phyloP scores from a whole-genome alignment of 1,139 yeast genomes.

The Scheffersomyces illinoinensis region DNA sequence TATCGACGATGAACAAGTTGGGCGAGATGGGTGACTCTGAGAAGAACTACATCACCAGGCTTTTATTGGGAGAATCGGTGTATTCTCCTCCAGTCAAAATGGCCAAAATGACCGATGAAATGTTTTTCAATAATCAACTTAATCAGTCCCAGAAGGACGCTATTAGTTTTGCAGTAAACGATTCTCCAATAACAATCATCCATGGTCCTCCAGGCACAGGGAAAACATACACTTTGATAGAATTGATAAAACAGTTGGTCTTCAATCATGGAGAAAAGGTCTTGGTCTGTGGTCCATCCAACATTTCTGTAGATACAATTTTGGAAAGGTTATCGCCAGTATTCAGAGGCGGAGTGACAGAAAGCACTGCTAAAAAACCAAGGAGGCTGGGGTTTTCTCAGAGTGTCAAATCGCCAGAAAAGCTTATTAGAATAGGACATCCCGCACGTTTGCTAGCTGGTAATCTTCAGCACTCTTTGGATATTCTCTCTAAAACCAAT shows the following conservation, averaged over 20 bases:
- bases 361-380: conserved; percentile 10
- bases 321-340: conserved; percentile 67
- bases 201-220: conserved; percentile 59
- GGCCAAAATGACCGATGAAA: conserved; percentile 9
- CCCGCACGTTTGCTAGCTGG: conserved; percentile 78
- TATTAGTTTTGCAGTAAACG: conserved; percentile 37
- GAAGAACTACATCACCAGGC: conserved; percentile 38
- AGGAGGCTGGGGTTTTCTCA: conserved; percentile 3
- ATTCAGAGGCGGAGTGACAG: conserved; percentile 16
- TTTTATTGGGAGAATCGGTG: conserved; percentile 45
- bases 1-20: conserved; percentile 72
- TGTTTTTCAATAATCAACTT: conserved; percentile 51
- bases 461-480: conserved; percentile 74
- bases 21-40: conserved; percentile 41
- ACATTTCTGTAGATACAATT: conserved; percentile 91
- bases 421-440: conserved; percentile 82
- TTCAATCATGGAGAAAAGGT: conserved; percentile 60
- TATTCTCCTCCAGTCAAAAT: conserved; percentile 21
- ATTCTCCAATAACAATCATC: conserved; percentile 45
- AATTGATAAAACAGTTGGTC: conserved; percentile 73
- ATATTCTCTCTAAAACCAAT: conserved; percentile 59
- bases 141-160: conserved; percentile 67
- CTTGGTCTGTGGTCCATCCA: conserved; percentile 92
- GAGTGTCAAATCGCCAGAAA: conserved; percentile 39
- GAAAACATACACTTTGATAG: conserved; percentile 81